Evolutionary conservation across 257 asterid genomes (phyloP).

Genomic region (Forsythia suspensa): DNA sequence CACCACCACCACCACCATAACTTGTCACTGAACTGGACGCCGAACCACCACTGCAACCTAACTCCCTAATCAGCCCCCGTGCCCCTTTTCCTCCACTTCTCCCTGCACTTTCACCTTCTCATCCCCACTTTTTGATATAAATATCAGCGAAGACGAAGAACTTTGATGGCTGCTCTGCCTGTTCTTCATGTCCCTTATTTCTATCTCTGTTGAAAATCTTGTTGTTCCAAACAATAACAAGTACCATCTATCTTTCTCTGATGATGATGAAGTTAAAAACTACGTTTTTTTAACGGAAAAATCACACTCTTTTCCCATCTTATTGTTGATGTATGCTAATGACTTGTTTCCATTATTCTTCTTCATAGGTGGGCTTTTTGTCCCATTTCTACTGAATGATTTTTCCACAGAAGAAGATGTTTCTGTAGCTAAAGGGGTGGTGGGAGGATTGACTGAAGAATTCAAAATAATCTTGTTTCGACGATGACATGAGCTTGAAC

Average conservation of each 20-base stretch:
- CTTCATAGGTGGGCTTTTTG: slow-evolving; percentile 11
- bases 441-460: slow-evolving; percentile 24
- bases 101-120: slow-evolving; percentile 8
- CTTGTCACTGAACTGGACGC: no score
- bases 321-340: not conserved
- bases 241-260: slow-evolving; percentile 50
- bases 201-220: slow-evolving; percentile 40
- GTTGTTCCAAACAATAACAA: slow-evolving; percentile 48
- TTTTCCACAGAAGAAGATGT: no score
- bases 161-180: slow-evolving; percentile 53
- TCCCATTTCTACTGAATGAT: not conserved
- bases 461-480: slow-evolving; percentile 30
- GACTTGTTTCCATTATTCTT: not conserved
- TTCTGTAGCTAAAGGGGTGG: not conserved
- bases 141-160: slow-evolving; percentile 22
- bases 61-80: slow-evolving; percentile 51
- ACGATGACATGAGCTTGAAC: slow-evolving; percentile 28
- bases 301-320: not conserved
- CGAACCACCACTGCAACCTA: slow-evolving; percentile 59
- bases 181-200: slow-evolving; percentile 54
- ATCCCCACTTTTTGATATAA: no score
- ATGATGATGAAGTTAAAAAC: slow-evolving; percentile 37
- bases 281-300: slow-evolving; percentile 38
- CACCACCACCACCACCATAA: no score
- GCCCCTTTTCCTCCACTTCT: slow-evolving; percentile 24